Evolutionary conservation across 805 yeast genomes (phyloP), one percentile per base, ranked within the genome.

Genomic region (Metschnikowia matae): DNA sequence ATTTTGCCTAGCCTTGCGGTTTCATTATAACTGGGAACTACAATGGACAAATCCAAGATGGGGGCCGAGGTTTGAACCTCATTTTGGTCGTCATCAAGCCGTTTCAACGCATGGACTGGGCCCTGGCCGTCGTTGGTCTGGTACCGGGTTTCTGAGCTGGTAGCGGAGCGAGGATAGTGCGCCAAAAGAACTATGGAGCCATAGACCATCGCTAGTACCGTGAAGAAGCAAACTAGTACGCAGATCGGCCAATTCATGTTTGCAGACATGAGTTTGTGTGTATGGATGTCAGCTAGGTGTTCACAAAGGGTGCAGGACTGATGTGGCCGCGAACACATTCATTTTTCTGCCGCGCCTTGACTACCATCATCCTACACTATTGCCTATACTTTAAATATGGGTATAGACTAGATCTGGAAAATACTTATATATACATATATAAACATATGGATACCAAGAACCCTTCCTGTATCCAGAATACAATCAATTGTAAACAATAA

Each of bases 11-110:
- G 77, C 48, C 99, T 77, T 13, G 72, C 66, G 1, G 85, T 83
- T 67, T 94, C 99, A 63, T 94, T 94, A 62, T 80, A 94, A 64
- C 97, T 89, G n/a, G 99, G 99, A 5, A 94, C 81, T 6, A 94
- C 90, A 23, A 94, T 84, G 23, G 94, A 82, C 40, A 92, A 60
- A 32, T 78, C 78, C 21, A 87, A 74, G 73, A 7, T 1, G 2
- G 21, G 31, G 3, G 11, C 31, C 10, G 32, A 7, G 7, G 15
- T 14, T 7, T 13, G 17, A 4, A 7, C 31, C 5, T 39, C 21
- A 13, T 3, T 6, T 14, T 21, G 3, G 29, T 10, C 32, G 35
- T 13, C n/a, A 7, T 17, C 33, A 55, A 49, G 60, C 56, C 70
- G 56, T 55, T 80, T 69, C 56, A 68, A 59, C 29, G 64, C 64